phyloP scores from a whole-genome alignment of 768 basidiomycete genomes.

The Cystofilobasidium macerans region DNA sequence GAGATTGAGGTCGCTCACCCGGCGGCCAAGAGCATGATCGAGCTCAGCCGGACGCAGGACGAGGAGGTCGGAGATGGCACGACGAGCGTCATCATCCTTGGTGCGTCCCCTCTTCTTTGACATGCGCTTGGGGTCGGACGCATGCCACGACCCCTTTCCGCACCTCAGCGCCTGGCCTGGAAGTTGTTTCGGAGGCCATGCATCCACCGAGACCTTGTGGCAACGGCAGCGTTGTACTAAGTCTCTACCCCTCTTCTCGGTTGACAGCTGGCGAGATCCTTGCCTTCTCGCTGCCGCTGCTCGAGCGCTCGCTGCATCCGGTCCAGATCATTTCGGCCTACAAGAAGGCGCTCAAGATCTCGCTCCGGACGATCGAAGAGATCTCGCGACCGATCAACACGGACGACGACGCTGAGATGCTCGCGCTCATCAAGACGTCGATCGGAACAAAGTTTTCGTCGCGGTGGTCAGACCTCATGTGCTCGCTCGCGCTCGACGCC shows the following conservation, averaged over 20 bases:
- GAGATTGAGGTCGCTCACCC: constrained; percentile 99
- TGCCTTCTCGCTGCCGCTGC: constrained; percentile 80
- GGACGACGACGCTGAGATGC: constrained; percentile 76
- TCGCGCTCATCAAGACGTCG: constrained; percentile 91
- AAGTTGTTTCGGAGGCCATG: too few species aligned
- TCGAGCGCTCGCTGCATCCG: constrained; percentile 95
- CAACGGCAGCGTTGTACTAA: too few species aligned
- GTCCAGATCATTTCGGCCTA: constrained; percentile 98
- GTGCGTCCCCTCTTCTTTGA: constrained; percentile 42
- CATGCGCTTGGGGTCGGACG: too few species aligned
- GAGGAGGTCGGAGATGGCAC: constrained; percentile 99
- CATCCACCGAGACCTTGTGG: too few species aligned
- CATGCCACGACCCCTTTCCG: too few species aligned
- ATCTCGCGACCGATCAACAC: constrained; percentile 87
- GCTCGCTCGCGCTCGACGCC: constrained; percentile 80
- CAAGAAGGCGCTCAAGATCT: constrained; percentile 88
- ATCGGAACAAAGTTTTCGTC: constrained; percentile 97
- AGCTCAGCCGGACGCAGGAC: constrained; percentile 92
- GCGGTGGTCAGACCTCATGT: constrained; percentile 97
- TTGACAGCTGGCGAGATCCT: constrained; percentile 82
- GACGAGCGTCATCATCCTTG: constrained; percentile 93
- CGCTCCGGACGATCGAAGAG: constrained; percentile 72
- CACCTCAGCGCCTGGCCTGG: too few species aligned
- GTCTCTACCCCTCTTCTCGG: background rate
- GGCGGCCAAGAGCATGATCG: constrained; percentile 99